A percentile compares a stretch with the other conserved stretches of the same genome.
phyloP scores from a whole-genome alignment of 192 early-diverging fungal species.

The Coemansia sp. region DNA sequence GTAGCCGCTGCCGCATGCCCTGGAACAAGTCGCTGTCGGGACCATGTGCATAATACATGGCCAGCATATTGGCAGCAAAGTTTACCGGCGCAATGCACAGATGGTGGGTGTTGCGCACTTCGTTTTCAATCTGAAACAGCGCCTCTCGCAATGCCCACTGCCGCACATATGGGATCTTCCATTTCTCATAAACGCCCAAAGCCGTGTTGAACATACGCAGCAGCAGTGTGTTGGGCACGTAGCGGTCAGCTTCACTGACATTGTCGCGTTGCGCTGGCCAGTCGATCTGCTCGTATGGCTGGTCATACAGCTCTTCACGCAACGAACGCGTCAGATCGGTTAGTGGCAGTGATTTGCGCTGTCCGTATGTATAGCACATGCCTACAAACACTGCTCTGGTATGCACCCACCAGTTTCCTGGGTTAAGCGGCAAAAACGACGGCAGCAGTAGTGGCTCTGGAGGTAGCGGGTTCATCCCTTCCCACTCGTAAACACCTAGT shows the following conservation, averaged over 20 bases:
- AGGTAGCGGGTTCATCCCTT: conserved; percentile 93
- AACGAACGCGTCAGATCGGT: conserved; percentile 73
- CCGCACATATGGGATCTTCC: conserved; percentile 57
- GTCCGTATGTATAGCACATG: conserved; percentile 91
- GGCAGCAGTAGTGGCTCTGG: conserved; percentile 91
- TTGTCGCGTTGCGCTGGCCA: conserved; percentile 83
- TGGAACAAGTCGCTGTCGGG: conserved; percentile 76
- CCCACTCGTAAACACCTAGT: conserved; percentile 91
- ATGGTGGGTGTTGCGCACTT: conserved; percentile 86
- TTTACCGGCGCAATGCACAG: conserved; percentile 94
- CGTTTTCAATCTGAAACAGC: conserved; percentile 78
- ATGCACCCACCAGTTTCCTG: conserved; percentile 94
- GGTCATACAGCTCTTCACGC: conserved; percentile 84
- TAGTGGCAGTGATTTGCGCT: conserved; percentile 56
- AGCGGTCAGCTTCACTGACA: conserved; percentile 76
- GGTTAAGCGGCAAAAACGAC: conserved; percentile 73
- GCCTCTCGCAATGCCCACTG: conserved; percentile 69
- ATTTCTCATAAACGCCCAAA: conserved; percentile 72
- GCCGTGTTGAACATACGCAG: conserved; percentile 73
- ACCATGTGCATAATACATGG: conserved; percentile 83
- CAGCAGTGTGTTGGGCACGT: conserved; percentile 76
- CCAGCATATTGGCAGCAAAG: conserved; percentile 89
- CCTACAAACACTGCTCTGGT: conserved; percentile 90
- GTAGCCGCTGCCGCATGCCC: conserved; percentile 65
- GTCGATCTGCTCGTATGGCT: conserved; percentile 80